Percentiles rank a stretch among this genome's conserved stretches.
Evolutionary conservation across 345 rosid genomes (phyloP).

Genomic region (Erucastrum elatum): DNA sequence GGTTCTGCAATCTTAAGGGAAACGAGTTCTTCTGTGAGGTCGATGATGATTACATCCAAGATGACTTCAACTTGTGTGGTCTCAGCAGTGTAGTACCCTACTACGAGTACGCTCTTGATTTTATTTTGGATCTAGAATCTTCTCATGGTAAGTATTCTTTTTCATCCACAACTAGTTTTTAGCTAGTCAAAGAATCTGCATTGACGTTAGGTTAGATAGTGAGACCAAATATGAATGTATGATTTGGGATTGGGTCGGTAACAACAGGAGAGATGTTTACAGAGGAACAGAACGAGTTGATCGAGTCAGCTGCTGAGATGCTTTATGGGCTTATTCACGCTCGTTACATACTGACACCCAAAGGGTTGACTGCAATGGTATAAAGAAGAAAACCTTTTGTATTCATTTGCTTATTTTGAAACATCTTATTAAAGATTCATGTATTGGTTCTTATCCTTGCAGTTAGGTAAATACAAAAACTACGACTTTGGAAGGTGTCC

Average conservation of each 20-base stretch:
- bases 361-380: constrained; percentile 97
- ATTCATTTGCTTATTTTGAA: constrained; percentile 7
- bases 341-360: constrained; percentile 84
- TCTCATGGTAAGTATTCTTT: constrained; percentile 63
- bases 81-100: constrained; percentile 86
- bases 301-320: constrained; percentile 98
- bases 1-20: constrained; percentile 90
- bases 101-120: constrained; percentile 93
- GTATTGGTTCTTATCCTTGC: constrained; percentile 27
- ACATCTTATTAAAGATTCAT: background rate
- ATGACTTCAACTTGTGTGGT: constrained; percentile 95
- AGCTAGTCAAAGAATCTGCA: constrained; percentile 3
- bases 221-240: constrained; percentile 12
- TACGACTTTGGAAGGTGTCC: constrained; percentile 98
- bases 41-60: constrained; percentile 96
- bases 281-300: constrained; percentile 91
- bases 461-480: constrained; percentile 93
- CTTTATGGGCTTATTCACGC: constrained; percentile 94
- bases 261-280: constrained; percentile 81
- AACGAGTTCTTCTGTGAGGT: constrained; percentile 98
- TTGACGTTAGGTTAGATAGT: constrained; percentile 4
- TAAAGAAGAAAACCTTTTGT: background rate
- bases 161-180: background rate
- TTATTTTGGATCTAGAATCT: constrained; percentile 94
- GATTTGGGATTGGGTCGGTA: constrained; percentile 41